These are phyloP conservation scores for Gleditsia sinensis DNA, from an alignment of 306 rosid species.

Conservation along the genomic window DNA sequence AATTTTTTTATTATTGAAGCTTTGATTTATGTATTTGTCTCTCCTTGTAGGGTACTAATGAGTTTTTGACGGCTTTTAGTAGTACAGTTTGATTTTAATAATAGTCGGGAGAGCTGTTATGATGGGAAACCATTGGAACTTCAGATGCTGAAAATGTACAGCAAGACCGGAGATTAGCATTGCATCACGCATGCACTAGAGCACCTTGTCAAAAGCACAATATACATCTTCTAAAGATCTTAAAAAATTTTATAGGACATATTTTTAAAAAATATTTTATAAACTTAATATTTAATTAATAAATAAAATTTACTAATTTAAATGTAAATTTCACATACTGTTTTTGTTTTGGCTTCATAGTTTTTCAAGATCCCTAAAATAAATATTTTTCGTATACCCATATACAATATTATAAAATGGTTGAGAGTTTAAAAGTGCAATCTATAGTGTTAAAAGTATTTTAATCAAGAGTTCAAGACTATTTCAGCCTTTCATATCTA, in stretches of 20 bases:
- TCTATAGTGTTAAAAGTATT: neutral
- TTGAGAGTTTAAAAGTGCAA: neutral
- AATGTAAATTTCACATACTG: too few relatives aligned
- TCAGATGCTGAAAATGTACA: conserved; percentile 5
- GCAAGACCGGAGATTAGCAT: neutral
- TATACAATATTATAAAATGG: neutral
- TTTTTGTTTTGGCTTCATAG: neutral
- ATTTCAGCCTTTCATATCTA: neutral
- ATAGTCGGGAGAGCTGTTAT: conserved; percentile 1
- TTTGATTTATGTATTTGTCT: neutral
- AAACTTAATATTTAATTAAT: too few relatives aligned
- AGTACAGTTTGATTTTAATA: neutral
- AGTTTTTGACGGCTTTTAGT: neutral
- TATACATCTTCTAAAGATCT: too few relatives aligned
- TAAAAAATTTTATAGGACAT: too few relatives aligned
- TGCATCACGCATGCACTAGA: neutral
- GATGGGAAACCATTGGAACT: neutral
- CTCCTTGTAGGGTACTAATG: neutral
- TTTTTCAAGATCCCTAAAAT: neutral
- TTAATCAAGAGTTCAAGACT: neutral
- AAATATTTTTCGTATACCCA: neutral
- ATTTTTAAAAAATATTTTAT: too few relatives aligned
- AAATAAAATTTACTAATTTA: too few relatives aligned
- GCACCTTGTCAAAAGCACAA: neutral
- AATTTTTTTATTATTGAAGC: neutral